A percentile compares a stretch with the other conserved stretches of the same genome.
phyloP scores from a whole-genome alignment of 2,329 filamentous ascomycete species.

The Nakataea oryzae region DNA sequence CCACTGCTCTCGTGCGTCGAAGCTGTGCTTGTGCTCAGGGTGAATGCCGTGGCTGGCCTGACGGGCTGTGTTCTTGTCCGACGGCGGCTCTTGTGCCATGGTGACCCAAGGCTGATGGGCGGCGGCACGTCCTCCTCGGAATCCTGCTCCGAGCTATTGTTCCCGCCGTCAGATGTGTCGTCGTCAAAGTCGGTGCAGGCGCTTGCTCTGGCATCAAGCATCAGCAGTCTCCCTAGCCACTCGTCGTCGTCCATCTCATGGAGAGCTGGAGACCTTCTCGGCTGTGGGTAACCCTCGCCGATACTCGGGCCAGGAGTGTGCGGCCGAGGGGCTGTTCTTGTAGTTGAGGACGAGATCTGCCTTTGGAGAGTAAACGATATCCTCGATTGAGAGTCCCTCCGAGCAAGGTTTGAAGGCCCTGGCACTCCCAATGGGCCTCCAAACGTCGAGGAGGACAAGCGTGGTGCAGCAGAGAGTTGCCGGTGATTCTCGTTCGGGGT shows the following conservation, averaged over 20 bases:
- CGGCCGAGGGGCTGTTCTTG: too few species aligned
- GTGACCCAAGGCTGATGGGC: neutral
- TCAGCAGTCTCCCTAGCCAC: too few species aligned
- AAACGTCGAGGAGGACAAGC: neutral
- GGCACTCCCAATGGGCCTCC: neutral
- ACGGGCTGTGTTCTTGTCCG: neutral
- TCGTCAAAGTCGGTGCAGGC: neutral
- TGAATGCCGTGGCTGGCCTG: neutral
- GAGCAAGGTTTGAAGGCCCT: neutral
- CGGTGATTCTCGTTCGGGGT: neutral
- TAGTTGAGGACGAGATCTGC: too few species aligned
- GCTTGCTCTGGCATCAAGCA: neutral
- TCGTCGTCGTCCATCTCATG: neutral
- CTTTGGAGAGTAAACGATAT: neutral
- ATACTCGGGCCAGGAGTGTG: too few species aligned
- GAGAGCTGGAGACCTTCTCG: neutral
- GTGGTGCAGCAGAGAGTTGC: neutral
- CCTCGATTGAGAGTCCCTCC: neutral
- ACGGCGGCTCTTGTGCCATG: neutral
- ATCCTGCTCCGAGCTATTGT: neutral
- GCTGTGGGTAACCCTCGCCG: too few species aligned
- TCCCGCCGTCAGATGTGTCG: neutral
- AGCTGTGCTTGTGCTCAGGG: neutral
- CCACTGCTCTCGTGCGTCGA: neutral
- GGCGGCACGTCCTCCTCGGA: too few species aligned